Evolutionary conservation across 148 eudicot species (phyloP).

Genomic region (Suaeda aralocaspica): DNA sequence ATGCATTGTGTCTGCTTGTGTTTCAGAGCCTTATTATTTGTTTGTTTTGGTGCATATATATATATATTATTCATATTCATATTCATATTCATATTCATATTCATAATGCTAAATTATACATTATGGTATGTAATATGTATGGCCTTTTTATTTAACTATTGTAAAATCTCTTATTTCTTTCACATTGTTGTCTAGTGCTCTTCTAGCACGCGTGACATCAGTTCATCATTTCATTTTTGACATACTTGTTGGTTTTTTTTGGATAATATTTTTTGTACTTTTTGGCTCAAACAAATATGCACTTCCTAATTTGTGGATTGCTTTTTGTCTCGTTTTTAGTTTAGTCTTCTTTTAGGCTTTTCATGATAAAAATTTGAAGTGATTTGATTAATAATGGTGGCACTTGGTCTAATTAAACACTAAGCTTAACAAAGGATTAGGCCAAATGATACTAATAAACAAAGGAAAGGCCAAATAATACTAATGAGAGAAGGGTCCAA

Average conservation of each 20-base stretch:
- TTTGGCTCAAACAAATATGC: constrained; percentile 14
- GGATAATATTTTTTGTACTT: constrained; percentile 3
- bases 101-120: too few relatives aligned
- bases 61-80: not conserved
- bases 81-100: not conserved
- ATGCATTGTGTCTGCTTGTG: constrained; percentile 22
- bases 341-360: not conserved
- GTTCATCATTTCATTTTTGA: constrained; percentile 27
- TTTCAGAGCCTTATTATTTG: constrained; percentile 28
- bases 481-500: not conserved
- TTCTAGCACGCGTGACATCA: constrained; percentile 19
- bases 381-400: not conserved
- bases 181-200: constrained; percentile 12
- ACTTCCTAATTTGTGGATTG: not conserved
- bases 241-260: not conserved
- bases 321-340: not conserved
- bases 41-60: not conserved
- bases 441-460: too few relatives aligned
- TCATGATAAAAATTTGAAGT: not conserved
- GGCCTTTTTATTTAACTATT: too few relatives aligned
- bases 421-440: too few relatives aligned
- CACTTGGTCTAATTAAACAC: too few relatives aligned
- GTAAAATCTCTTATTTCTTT: not conserved
- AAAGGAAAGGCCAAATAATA: not conserved
- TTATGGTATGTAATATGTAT: too few relatives aligned